These are phyloP conservation scores for Bruguiera hainesii DNA, from an alignment of 441 rosid genomes.

Conservation along the genomic window DNA sequence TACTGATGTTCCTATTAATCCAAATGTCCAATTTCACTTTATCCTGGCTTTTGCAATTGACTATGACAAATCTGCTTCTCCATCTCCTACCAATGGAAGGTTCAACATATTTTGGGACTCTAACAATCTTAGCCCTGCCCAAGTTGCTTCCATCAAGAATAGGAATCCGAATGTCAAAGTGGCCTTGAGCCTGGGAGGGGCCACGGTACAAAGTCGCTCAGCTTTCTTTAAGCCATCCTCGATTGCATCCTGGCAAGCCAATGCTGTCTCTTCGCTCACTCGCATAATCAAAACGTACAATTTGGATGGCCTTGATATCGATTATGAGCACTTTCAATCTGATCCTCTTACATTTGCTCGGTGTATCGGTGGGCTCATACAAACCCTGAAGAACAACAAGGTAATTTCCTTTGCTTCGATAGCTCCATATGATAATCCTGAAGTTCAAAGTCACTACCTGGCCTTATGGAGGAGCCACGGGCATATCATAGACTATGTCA, in stretches of 20 bases:
- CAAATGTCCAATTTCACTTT: slow-evolving; percentile 34
- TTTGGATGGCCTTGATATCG: slow-evolving; percentile 41
- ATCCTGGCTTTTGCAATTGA: slow-evolving; percentile 44
- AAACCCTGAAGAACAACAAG: slow-evolving; percentile 30
- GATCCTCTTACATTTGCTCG: slow-evolving; percentile 34
- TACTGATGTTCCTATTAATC: slow-evolving; percentile 34
- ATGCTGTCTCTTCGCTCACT: slow-evolving; percentile 41
- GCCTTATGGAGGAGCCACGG: slow-evolving; percentile 42
- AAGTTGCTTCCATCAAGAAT: slow-evolving; percentile 34
- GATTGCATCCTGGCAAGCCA: slow-evolving; percentile 36
- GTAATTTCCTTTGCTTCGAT: slow-evolving; percentile 43
- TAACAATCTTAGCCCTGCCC: slow-evolving; percentile 32
- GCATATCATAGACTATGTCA: slow-evolving; percentile 37
- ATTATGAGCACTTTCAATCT: slow-evolving; percentile 37
- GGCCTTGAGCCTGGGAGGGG: slow-evolving; percentile 42
- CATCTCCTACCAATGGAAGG: slow-evolving; percentile 36
- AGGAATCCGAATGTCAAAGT: slow-evolving; percentile 31
- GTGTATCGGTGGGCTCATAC: slow-evolving; percentile 37
- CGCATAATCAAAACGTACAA: slow-evolving; percentile 31
- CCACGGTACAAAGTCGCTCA: slow-evolving; percentile 10
- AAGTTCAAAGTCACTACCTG: slow-evolving; percentile 41
- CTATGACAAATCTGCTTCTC: slow-evolving; percentile 30
- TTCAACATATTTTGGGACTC: slow-evolving; percentile 44
- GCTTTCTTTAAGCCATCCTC: slow-evolving; percentile 37
- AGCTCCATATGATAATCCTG: slow-evolving; percentile 36